Conservation (phyloP, 179 eudicot species). For the Monotropa hypopitys region DNA sequence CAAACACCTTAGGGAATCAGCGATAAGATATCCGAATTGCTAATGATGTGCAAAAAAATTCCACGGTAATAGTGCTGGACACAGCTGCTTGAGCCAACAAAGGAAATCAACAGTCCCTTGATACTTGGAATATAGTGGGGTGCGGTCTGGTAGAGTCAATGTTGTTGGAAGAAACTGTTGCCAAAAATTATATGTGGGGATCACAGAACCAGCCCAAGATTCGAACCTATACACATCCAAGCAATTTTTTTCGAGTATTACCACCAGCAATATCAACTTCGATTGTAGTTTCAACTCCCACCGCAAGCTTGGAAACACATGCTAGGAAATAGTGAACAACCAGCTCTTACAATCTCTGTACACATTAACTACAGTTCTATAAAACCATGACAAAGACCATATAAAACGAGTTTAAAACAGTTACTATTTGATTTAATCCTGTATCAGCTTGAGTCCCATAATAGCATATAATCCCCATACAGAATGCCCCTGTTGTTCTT, state of each 20-base stretch:
- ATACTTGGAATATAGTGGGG: no score
- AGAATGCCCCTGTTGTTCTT: slow-evolving; percentile 87
- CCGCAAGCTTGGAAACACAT: slow-evolving; percentile 95
- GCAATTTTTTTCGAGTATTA: no score
- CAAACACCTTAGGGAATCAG: background rate
- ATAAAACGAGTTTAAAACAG: background rate
- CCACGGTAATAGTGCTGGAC: background rate
- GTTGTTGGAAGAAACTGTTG: no score
- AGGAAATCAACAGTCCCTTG: no score
- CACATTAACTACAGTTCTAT: slow-evolving; percentile 6
- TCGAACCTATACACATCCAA: no score
- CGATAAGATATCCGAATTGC: background rate
- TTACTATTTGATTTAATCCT: background rate
- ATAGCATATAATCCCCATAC: slow-evolving; percentile 79
- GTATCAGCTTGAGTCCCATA: background rate
- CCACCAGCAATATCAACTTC: slow-evolving; percentile 90
- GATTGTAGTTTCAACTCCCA: slow-evolving; percentile 91
- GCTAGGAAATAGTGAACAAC: slow-evolving; percentile 98
- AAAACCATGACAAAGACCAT: background rate
- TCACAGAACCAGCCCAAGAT: no score
- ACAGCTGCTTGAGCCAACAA: slow-evolving; percentile 4
- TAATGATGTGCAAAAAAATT: background rate
- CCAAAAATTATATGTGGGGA: no score
- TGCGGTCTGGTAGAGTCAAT: no score
- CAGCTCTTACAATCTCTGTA: slow-evolving; percentile 78